Evolutionary conservation across 2,329 filamentous ascomycete species (phyloP).

Genomic region (Didymellaceae sp.): DNA sequence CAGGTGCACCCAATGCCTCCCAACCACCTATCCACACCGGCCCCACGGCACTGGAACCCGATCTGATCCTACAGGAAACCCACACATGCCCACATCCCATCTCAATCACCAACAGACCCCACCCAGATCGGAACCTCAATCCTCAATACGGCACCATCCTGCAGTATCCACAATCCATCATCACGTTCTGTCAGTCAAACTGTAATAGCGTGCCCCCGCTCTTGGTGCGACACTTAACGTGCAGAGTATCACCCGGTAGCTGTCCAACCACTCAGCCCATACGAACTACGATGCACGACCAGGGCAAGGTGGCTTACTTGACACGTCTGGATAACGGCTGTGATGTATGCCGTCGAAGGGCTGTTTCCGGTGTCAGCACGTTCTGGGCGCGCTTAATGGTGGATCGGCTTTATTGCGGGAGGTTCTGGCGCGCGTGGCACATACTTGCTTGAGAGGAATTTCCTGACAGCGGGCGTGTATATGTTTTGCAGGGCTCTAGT

Average conservation of each 20-base stretch:
- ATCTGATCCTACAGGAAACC: background rate
- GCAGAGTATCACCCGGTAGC: slow-evolving; percentile 17
- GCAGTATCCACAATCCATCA: slow-evolving; percentile 1
- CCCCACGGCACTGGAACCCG: slow-evolving; percentile 5
- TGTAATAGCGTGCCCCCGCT: slow-evolving; percentile 8
- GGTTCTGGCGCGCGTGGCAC: too few species aligned
- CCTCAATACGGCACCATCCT: background rate
- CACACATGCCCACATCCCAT: slow-evolving; percentile 1
- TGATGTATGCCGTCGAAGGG: slow-evolving; percentile 3
- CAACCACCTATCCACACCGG: background rate
- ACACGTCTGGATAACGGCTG: slow-evolving; percentile 5
- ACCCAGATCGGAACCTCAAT: background rate
- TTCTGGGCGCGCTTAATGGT: too few species aligned
- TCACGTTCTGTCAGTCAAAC: slow-evolving; percentile 22
- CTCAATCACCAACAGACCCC: background rate
- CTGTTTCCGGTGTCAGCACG: too few species aligned
- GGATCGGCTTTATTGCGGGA: too few species aligned
- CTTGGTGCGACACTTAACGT: slow-evolving; percentile 18
- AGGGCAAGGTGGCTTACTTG: background rate
- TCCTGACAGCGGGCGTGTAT: too few species aligned
- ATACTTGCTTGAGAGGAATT: too few species aligned
- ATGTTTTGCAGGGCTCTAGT: too few species aligned
- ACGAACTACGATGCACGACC: too few species aligned
- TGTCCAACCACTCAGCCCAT: slow-evolving; percentile 7
- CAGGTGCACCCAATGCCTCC: background rate